Conservation (phyloP, 495 filamentous ascomycete species). For the Hypomontagnella submonticulosa region DNA sequence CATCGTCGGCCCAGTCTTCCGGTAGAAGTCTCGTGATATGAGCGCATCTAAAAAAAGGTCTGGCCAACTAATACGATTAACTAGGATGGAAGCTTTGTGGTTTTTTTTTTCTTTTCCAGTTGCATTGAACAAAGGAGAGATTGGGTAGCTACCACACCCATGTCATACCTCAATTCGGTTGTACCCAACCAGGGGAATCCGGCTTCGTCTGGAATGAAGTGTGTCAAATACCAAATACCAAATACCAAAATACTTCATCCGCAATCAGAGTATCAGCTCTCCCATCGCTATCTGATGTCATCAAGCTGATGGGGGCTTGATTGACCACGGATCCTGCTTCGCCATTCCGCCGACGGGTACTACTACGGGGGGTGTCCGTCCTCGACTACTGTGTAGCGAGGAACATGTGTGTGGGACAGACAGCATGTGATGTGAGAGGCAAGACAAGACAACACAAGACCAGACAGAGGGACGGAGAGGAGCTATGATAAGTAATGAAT, state of each 20-base stretch:
- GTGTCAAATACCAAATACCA: conserved; percentile 36
- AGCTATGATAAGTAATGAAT: conserved; percentile 42
- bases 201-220: conserved; percentile 38
- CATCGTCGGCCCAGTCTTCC: conserved; percentile 22
- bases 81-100: conserved; percentile 34
- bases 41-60: conserved; percentile 23
- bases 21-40: conserved; percentile 23
- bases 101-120: conserved; percentile 17
- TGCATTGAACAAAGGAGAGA: conserved; percentile 37
- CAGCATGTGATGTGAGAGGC: conserved; percentile 35
- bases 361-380: conserved; percentile 1
- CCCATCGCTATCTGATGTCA: conserved; percentile 39
- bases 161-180: conserved; percentile 11
- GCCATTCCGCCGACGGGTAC: conserved; percentile 30
- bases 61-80: conserved; percentile 25
- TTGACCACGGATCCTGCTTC: conserved; percentile 31
- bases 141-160: conserved; percentile 41
- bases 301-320: conserved; percentile 29
- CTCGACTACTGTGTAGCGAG: conserved; percentile 18
- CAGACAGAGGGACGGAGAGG: not conserved
- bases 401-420: conserved; percentile 17
- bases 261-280: conserved; percentile 33
- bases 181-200: conserved; percentile 35
- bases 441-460: conserved; percentile 3
- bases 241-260: conserved; percentile 20